Base-by-base conservation (phyloP, 2,329 filamentous ascomycete species). In the Emergomyces orientalis region DNA sequence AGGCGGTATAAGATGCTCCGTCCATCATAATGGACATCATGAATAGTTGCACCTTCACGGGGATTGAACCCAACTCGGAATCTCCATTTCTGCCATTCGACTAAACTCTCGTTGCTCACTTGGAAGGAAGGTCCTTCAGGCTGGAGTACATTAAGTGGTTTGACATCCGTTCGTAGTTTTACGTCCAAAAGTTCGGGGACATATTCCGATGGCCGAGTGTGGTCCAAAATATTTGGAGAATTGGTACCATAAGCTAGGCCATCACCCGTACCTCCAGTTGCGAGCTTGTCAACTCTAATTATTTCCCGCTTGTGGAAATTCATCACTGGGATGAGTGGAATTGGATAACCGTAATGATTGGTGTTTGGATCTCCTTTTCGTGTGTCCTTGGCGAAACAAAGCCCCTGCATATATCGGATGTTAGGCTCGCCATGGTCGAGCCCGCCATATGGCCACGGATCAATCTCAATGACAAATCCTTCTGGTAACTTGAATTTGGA, bases 121-220 rank as follows among this genome's bases (percentile, higher is more conserved):
- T 74, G 77, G 73, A 90, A 89, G 2, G 83, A 86, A 0, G 86
- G 80, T 0, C 87, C 87, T 51, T 88, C 82, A 1, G 84, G 84
- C 65, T 91, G 88, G 1, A 83, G 79, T 55, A 91, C 84, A 67
- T 88, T 83, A 68, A 91, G 81, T 17, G 88, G 87, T 73, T 88
- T 89, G 45, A 84, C 68, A 60, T 81, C 82, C n/a, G 76, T 72
- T 8, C 83, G 68, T 3, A 85, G 66, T 0, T 80, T 77, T 1
- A 71, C 67, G 17, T 78, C 74, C 11, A 86, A 74, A 2, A 87
- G 74, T 69, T 79, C 77, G 0, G 77, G 77, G 1, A 78, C 69
- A 66, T 85, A 85, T 65, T 85, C 83, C 0, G 78, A 77, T 5
- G 75, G 70, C 41, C 75, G 75, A 70, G 81, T 84, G 67, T 84